Base-by-base conservation (phyloP, 2,329 filamentous ascomycete genomes). In the Ophiostoma novo-ulmi region DNA sequence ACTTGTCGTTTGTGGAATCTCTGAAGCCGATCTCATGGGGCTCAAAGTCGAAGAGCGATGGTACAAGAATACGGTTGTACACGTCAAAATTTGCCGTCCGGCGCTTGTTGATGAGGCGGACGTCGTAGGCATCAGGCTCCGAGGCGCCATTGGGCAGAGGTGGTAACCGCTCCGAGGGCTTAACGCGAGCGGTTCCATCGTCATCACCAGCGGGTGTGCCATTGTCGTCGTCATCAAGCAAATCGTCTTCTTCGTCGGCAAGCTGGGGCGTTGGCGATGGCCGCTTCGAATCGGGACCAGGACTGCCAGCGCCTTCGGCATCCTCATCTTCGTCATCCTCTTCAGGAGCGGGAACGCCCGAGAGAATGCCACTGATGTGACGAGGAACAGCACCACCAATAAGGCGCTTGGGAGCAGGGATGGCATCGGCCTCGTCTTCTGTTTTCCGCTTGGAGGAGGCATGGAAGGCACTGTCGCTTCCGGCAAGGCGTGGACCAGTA, bases 1-100 rank as follows among this genome's bases (percentile, higher is more conserved):
- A 81, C 39, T 83, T 82, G 74, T 86, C 84, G 72, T 88, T 88
- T 72, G 82, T 82, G 4, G 85, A 86, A 74, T 88, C 86, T 31
- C 84, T 82, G 76, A 87, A 88, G 17, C 86, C 86, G 72, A 88
- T 88, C 75, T 88, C 85, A 71, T 82, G 79, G 10, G 83, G 78
- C 52, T 84, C 80, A 70, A 82, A 87, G 69, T 81, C 78, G 73
- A 84, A 85, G 0, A 81, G 73, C 7, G 79, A 79, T 13, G 85
- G 85, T 63, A 86, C 78, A 75, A 88, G 82, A 70, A 87, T 82
- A 36, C 84, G 85, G 74, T 85, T 87, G 75, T 83, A 82, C 36
- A 80, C 77, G 48, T 76, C 75, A n/a, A 75, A 76, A 68, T 80
- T 80, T 39, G 77, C 78, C 5, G 79, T 80, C 72, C 78, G 77